Base-by-base conservation (phyloP, 202 grass and related monocot genomes). In the Panicum virgatum region DNA sequence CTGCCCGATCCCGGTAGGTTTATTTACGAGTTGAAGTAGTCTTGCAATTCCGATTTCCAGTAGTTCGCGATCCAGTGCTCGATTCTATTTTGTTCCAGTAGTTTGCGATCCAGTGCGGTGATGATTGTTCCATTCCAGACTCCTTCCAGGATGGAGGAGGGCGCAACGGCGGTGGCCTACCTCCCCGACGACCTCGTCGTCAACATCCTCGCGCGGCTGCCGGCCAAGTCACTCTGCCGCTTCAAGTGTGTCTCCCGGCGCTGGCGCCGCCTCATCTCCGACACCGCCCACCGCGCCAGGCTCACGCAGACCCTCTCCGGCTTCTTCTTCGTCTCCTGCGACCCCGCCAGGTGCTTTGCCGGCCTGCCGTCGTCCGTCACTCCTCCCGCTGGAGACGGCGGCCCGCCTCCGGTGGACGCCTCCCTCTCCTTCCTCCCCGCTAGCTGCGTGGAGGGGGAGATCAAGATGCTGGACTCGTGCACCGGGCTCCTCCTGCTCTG, bases 201-300 rank as follows among this genome's bases (percentile, higher is more conserved):
- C 29, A 64, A 85, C 16, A 78, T 77, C 16, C 56, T 84, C 38
- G 42, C 65, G 48, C 20, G 36, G 14, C 73, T 85, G 2, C 74
- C 74, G 9, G 74, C 57, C 2, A 85, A 70, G 68, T 79, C 51
- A 6, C 12, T 85, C 29, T 71, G 50, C 58, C 46, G 51, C 65
- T 85, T 47, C 67, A 71, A 79, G 37, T 85, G 83, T 5, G 64
- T 85, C 52, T 85, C 63, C 13, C 54, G 37, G 8, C 20, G 10
- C 10, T 85, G 83, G 83, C 29, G 68, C 63, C 9, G 48, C 22
- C 13, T 85, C 26, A 85, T 85, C 62, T 79, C 83, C 19, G 37
- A 70, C n/a, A n/a, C n/a, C n/a, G n/a, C 13, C n/a, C n/a, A n/a
- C n/a, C n/a, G n/a, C n/a, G n/a, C n/a, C n/a, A n/a, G n/a, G n/a